A percentile compares a stretch with the other conserved stretches of the same genome.
Evolutionary conservation across 441 rosid genomes (phyloP).

Genomic region (Capsella rubella): DNA sequence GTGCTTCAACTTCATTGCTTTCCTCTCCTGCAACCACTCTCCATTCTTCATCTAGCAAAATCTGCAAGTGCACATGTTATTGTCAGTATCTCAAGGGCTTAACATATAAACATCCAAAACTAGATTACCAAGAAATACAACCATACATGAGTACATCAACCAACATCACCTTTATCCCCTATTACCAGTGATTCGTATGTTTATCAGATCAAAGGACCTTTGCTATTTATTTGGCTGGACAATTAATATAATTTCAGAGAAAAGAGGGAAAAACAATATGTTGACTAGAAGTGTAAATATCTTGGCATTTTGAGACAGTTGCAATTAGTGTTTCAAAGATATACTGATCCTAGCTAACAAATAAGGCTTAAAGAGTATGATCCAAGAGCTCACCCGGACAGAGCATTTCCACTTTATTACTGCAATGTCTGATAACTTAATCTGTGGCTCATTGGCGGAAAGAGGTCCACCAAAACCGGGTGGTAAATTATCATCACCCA

Average conservation of each 20-base stretch:
- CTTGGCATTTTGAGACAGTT: not conserved
- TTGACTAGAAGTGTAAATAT: constrained; percentile 5
- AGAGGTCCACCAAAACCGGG: constrained; percentile 92
- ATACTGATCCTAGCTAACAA: constrained; percentile 14
- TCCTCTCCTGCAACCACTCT: constrained; percentile 86
- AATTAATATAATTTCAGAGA: not conserved
- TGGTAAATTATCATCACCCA: constrained; percentile 76
- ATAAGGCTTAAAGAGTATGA: constrained; percentile 16
- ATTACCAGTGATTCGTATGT: not conserved
- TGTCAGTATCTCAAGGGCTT: not conserved
- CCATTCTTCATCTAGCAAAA: constrained; percentile 57
- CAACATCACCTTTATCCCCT: not conserved
- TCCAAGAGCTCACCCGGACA: constrained; percentile 57
- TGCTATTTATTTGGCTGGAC: not conserved
- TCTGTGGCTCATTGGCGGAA: constrained; percentile 56
- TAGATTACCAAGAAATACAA: constrained; percentile 3
- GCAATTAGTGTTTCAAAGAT: constrained; percentile 1
- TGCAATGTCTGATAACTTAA: constrained; percentile 73
- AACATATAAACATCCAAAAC: constrained; percentile 27
- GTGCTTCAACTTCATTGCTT: constrained; percentile 68
- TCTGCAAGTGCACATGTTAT: constrained; percentile 51
- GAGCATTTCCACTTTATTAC: constrained; percentile 79
- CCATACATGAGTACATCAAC: not conserved
- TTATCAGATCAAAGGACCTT: not conserved
- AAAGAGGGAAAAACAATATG: not conserved